Evolutionary conservation across 352 stramenopile species (phyloP).

Genomic region (Pythium angustatum): DNA sequence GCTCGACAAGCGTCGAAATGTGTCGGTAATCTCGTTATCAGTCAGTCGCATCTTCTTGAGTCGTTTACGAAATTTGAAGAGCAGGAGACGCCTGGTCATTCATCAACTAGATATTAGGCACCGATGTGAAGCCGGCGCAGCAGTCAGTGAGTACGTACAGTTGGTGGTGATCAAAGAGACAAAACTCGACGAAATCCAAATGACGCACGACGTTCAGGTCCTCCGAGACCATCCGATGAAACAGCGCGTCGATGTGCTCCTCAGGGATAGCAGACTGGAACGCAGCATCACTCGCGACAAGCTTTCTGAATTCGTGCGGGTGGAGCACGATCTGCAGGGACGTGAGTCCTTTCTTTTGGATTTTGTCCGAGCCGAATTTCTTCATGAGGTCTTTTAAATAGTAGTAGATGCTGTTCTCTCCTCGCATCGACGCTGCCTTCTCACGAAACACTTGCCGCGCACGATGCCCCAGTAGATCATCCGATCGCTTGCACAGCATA

Average conservation of each 20-base stretch:
- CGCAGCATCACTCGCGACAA: conserved; percentile 74
- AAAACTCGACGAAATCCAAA: conserved; percentile 82
- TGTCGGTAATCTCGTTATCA: conserved; percentile 80
- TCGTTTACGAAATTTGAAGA: conserved; percentile 74
- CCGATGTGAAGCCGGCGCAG: too few relatives aligned
- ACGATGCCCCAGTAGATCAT: conserved; percentile 79
- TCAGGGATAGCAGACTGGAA: conserved; percentile 70
- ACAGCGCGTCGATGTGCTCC: conserved; percentile 75
- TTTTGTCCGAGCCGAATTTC: conserved; percentile 49
- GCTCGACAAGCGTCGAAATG: conserved; percentile 58
- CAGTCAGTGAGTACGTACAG: conserved; percentile 67
- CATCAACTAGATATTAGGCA: background rate
- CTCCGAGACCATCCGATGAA: conserved; percentile 67
- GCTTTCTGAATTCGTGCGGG: conserved; percentile 73
- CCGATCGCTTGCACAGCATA: conserved; percentile 85
- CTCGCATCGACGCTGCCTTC: conserved; percentile 78
- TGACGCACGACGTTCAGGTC: conserved; percentile 56
- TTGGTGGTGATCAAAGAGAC: conserved; percentile 75
- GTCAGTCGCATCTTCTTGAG: conserved; percentile 63
- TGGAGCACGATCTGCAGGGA: conserved; percentile 56
- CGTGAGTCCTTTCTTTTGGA: conserved; percentile 40
- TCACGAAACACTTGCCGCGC: conserved; percentile 83
- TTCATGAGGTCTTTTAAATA: conserved; percentile 84
- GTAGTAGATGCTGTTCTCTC: conserved; percentile 84
- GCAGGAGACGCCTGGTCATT: conserved; percentile 52